Base-by-base conservation (phyloP, 768 basidiomycete species). In the Boletus eberwhitei region DNA sequence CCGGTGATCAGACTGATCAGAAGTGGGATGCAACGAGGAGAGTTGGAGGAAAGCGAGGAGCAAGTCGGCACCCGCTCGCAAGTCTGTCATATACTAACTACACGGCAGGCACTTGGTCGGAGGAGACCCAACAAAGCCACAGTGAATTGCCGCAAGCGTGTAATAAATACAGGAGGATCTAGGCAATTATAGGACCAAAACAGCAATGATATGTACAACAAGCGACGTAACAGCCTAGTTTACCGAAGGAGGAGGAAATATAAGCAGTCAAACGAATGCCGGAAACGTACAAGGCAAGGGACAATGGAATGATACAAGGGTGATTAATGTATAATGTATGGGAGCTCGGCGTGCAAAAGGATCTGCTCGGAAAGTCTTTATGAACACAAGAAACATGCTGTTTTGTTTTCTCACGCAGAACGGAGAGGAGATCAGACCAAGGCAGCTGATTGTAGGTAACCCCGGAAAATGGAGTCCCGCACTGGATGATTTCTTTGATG, bases 381-480 rank as follows among this genome's bases (percentile, higher is more conserved):
- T 45, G 40, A 51, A 40, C 46, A 54, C 64, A 50, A 54, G 50
- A 50, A 48, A 29, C 32, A 19, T 6, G 50, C 35, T 24, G 42
- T 35, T 40, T 37, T 39, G 37, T 37, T 32, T 11, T 38, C 29
- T 22, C 19, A 38, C 45, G 29, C 34, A 12, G 8, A 48, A 31
- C 13, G 11, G 31, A 19, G 24, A 41, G 35, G 14, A 8, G n/a
- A 57, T 80, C 66, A 87, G 45, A 87, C 86, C 49, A 87, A 77
- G 12, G 85, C 84, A 49, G 86, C 85, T 4, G 85, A 87, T 66
- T 87, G 82, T 24, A 88, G 74, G 64, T 87, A 87, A 50, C 85
- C 86, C 64, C 86, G 77, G 76, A 88, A 87, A 55, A 88, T 87
- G 35, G 86, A 87, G 63, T 88, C 86, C 26, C 85, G 84, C 8